Evolutionary conservation across 139 green algal genomes (phyloP), one percentile per base, ranked within the genome.

Genomic region (Pleodorina starrii): DNA sequence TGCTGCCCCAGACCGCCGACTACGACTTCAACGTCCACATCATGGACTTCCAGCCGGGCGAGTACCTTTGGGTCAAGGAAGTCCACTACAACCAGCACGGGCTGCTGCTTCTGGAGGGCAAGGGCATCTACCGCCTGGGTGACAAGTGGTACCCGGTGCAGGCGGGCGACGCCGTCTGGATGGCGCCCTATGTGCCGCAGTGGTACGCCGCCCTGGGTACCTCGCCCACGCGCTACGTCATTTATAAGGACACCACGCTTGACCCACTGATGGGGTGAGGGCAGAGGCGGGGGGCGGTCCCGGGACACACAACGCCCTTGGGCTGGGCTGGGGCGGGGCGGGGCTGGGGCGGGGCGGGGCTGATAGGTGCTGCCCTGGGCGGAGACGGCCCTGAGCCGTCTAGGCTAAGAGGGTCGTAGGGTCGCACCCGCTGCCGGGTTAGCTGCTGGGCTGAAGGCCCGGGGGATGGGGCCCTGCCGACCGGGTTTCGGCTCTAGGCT

Each of bases 71-170:
- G 76, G 95, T 98, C 16, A 99, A 99, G 94, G 97, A 99, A 90
- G 91, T 99, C 32, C 97, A 99, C 93, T 98, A 99, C 95, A 99
- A 99, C 93, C 97, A 99, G 94, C 97, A 99, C 84, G 97, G 97
- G 9, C 91, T 99, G 82, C 87, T 99, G 84, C 88, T 99, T 68
- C 90, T 99, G 77, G 90, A 97, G 66, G 98, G 98, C 1, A 94
- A 98, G 85, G 98, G 98, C 85, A 98, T 99, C 84, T 99, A 99
- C 91, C 91, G 95, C 25, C 95, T 99, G 10, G 96, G 90, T 27
- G 94, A 98, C 88, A 92, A 92, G 23, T 99, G 97, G 96, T 97
- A 96, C 88, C 95, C 96, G 14, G 94, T 98, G 0, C 94, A 97
- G 84, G 93, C 94, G 29, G 96, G 97, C 14, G 96, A 98, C 76